phyloP scores from a whole-genome alignment of 2,329 filamentous ascomycete genomes.

The Pseudogymnoascus sp. region DNA sequence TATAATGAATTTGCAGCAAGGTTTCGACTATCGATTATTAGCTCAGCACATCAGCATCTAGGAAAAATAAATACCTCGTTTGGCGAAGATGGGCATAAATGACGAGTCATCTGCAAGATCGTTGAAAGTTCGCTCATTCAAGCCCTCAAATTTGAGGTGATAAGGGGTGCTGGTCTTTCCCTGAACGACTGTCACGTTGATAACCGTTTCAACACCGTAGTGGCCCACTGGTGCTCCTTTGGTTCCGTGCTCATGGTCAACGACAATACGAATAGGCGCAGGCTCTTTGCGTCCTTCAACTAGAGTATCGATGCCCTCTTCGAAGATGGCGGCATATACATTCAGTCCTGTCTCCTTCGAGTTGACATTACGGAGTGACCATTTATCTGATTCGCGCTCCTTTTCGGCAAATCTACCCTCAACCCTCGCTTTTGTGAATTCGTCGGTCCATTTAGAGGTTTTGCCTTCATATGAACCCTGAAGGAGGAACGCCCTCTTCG shows the following conservation, averaged over 20 bases:
- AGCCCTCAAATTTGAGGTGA: conserved; percentile 49
- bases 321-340: conserved; percentile 60
- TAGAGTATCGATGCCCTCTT: conserved; percentile 55
- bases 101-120: conserved; percentile 67
- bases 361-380: conserved; percentile 66
- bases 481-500: conserved; percentile 61
- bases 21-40: conserved; percentile 53
- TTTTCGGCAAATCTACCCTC: conserved; percentile 75
- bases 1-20: conserved; percentile 62
- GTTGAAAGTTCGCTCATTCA: conserved; percentile 61
- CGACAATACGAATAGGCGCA: conserved; percentile 61
- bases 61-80: conserved; percentile 49
- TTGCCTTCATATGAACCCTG: conserved; percentile 71
- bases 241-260: conserved; percentile 60
- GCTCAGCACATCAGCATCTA: conserved; percentile 13
- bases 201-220: conserved; percentile 63
- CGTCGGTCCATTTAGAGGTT: conserved; percentile 69
- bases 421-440: conserved; percentile 75
- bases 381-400: conserved; percentile 73
- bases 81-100: conserved; percentile 65
- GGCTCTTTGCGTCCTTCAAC: conserved; percentile 58
- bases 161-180: conserved; percentile 43
- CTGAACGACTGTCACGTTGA: conserved; percentile 48
- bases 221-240: conserved; percentile 58
- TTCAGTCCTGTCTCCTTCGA: conserved; percentile 52